These are phyloP conservation scores for Conidiobolus incongruus DNA, from an alignment of 371 early-diverging fungal genomes.

Conservation along the genomic window DNA sequence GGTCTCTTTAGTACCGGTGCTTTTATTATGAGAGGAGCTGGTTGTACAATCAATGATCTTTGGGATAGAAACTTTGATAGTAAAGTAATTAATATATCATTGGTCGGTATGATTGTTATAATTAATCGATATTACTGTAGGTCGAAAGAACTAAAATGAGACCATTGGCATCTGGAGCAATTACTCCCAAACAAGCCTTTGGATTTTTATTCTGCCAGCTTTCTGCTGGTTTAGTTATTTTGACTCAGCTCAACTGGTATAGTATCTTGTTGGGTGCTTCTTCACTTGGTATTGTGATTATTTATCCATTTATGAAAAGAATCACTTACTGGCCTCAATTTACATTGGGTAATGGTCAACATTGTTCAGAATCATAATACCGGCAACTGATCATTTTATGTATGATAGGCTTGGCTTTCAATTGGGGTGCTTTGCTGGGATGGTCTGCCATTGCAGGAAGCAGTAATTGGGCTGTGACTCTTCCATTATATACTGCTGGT, in stretches of 20 bases:
- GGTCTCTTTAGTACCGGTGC: constrained; percentile 76
- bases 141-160: constrained; percentile 67
- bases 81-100: constrained; percentile 14
- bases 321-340: constrained; percentile 88
- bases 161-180: constrained; percentile 63
- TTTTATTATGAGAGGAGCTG: constrained; percentile 88
- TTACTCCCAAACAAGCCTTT: constrained; percentile 45
- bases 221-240: constrained; percentile 50
- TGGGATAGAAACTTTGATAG: constrained; percentile 83
- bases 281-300: constrained; percentile 49
- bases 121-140: constrained; percentile 12
- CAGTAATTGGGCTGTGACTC: constrained; percentile 33
- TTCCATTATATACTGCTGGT: constrained; percentile 71
- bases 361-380: background rate
- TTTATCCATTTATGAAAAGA: constrained; percentile 91
- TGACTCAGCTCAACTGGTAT: constrained; percentile 47
- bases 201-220: constrained; percentile 62
- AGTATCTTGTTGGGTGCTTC: constrained; percentile 64
- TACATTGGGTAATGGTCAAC: constrained; percentile 25
- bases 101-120: background rate
- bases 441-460: constrained; percentile 73
- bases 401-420: constrained; percentile 71
- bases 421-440: constrained; percentile 89
- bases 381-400: background rate
- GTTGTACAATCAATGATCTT: constrained; percentile 91